phyloP scores from a whole-genome alignment of 108 stramenopile species.

The Pseudonitzschia multiseries region DNA sequence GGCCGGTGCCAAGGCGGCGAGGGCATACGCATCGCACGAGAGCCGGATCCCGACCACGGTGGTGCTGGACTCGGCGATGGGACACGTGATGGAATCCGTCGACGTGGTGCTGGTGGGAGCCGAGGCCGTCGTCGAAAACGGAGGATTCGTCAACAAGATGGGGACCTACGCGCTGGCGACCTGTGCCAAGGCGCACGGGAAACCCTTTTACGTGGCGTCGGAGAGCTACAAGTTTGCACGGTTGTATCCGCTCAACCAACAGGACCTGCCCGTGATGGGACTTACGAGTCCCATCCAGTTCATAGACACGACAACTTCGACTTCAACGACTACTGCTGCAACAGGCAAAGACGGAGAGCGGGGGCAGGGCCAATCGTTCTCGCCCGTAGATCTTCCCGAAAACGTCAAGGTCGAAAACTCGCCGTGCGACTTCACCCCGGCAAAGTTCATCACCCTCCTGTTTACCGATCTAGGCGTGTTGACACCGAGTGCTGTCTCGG shows the following conservation, averaged over 20 bases:
- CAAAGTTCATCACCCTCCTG: conserved; percentile 94
- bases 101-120: conserved; percentile 95
- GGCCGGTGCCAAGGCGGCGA: conserved; percentile 79
- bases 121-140: conserved; percentile 97
- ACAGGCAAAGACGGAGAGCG: not conserved
- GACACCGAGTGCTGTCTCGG: conserved; percentile 97
- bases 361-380: not conserved
- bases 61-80: conserved; percentile 94
- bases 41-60: conserved; percentile 90
- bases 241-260: conserved; percentile 91
- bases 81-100: conserved; percentile 89
- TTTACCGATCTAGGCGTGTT: conserved; percentile 98
- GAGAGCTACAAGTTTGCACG: conserved; percentile 98
- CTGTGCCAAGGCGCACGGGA: conserved; percentile 84
- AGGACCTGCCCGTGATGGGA: conserved; percentile 71
- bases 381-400: conserved; percentile 46
- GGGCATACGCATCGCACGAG: conserved; percentile 49
- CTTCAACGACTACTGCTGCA: conserved; percentile 5
- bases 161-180: conserved; percentile 87
- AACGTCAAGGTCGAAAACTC: conserved; percentile 70
- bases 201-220: conserved; percentile 97
- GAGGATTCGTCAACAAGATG: conserved; percentile 95
- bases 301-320: conserved; percentile 44
- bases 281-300: conserved; percentile 38
- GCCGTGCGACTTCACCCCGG: conserved; percentile 93